Percentiles rank a stretch among this genome's conserved stretches.
Evolutionary conservation across 805 yeast species (phyloP).

Genomic region (Saccharomycopsis lassenensis): DNA sequence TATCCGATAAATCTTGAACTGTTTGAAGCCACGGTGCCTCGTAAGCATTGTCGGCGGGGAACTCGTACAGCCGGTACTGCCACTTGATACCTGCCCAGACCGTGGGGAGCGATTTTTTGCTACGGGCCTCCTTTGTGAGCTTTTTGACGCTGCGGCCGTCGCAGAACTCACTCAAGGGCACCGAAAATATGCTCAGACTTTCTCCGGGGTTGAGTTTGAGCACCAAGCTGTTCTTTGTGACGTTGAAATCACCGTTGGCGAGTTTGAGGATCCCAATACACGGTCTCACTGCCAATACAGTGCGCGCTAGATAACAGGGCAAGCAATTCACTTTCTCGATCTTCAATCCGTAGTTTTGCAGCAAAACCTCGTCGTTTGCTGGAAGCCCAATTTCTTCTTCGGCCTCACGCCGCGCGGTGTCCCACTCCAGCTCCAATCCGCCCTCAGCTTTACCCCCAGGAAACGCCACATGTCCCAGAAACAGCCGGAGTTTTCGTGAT

Average conservation of each 20-base stretch:
- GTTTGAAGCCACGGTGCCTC: slow-evolving; percentile 58
- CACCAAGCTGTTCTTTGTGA: slow-evolving; percentile 19
- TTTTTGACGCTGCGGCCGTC: slow-evolving; percentile 18
- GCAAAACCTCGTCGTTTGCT: slow-evolving; percentile 32
- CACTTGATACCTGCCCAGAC: slow-evolving; percentile 69
- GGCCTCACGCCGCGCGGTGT: slow-evolving; percentile 73
- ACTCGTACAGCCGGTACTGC: slow-evolving; percentile 51
- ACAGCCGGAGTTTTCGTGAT: slow-evolving; percentile 53
- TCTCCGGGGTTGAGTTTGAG: slow-evolving; percentile 66
- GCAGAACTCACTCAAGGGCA: slow-evolving; percentile 54
- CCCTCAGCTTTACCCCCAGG: slow-evolving; percentile 91
- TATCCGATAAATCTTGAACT: slow-evolving; percentile 46
- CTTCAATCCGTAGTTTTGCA: slow-evolving; percentile 40
- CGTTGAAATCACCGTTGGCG: slow-evolving; percentile 3
- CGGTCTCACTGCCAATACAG: slow-evolving; percentile 76
- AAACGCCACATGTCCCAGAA: slow-evolving; percentile 83
- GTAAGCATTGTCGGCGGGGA: slow-evolving; percentile 39
- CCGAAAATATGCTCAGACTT: slow-evolving; percentile 56
- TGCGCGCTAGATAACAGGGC: slow-evolving; percentile 76
- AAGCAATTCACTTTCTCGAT: slow-evolving; percentile 51
- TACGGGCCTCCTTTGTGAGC: slow-evolving; percentile 24
- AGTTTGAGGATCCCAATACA: slow-evolving; percentile 52
- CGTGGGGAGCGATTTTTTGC: slow-evolving; percentile 26
- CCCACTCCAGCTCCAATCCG: slow-evolving; percentile 54
- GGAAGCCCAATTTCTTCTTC: slow-evolving; percentile 78